These are phyloP conservation scores for Mucuna pruriens DNA, from an alignment of 306 rosid species.

Conservation along the genomic window DNA sequence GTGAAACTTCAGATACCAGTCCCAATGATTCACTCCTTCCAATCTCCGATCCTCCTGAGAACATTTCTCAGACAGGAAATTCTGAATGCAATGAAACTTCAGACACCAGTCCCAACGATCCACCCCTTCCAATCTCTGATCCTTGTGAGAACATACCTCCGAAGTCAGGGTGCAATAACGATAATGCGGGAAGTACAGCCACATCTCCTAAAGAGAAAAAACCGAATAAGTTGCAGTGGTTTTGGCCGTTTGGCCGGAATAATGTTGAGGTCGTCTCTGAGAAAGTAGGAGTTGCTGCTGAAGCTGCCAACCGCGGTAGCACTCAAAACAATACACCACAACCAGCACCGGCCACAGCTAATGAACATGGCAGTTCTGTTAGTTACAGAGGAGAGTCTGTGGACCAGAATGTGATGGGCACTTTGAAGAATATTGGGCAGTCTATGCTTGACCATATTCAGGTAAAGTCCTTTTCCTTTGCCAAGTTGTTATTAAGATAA, in stretches of 20 bases:
- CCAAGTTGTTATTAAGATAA: not conserved
- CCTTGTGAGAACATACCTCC: slow-evolving; percentile 40
- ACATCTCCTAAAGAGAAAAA: slow-evolving; percentile 60
- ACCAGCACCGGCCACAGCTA: slow-evolving; percentile 42
- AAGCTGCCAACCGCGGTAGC: slow-evolving; percentile 46
- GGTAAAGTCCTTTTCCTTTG: slow-evolving; percentile 53
- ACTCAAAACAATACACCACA: slow-evolving; percentile 40
- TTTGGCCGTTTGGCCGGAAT: slow-evolving; percentile 81
- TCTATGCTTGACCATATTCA: slow-evolving; percentile 95
- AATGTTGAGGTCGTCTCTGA: slow-evolving; percentile 58
- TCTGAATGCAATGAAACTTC: slow-evolving; percentile 53
- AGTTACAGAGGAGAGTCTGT: slow-evolving; percentile 61
- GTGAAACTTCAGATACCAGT: slow-evolving; percentile 45
- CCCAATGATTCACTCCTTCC: slow-evolving; percentile 51
- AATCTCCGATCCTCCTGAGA: slow-evolving; percentile 49
- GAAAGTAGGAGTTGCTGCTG: slow-evolving; percentile 54
- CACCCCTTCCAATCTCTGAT: slow-evolving; percentile 48
- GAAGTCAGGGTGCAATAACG: slow-evolving; percentile 49
- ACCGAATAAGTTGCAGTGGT: slow-evolving; percentile 76
- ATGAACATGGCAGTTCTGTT: slow-evolving; percentile 49
- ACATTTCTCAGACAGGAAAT: slow-evolving; percentile 35
- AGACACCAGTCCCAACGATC: slow-evolving; percentile 33
- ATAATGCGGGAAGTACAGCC: slow-evolving; percentile 44
- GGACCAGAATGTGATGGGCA: slow-evolving; percentile 82
- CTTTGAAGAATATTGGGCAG: slow-evolving; percentile 86